Conservation (phyloP, 192 early-diverging fungal species). For the Entomortierella beljakovae region DNA sequence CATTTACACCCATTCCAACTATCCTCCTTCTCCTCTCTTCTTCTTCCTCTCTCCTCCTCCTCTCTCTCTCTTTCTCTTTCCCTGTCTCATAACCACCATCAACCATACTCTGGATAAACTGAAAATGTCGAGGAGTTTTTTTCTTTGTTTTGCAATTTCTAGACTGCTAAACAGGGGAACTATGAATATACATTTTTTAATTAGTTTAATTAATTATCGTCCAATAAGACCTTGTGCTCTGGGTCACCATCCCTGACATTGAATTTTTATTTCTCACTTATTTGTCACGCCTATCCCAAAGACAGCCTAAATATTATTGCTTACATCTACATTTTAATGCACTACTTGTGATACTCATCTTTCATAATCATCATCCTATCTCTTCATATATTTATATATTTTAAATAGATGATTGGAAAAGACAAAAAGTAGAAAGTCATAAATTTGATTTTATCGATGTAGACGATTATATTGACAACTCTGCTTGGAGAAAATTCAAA, state of each 20-base stretch:
- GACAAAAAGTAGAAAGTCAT: conserved; percentile 82
- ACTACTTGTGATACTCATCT: too few relatives aligned
- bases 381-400: too few relatives aligned
- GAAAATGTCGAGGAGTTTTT: background rate
- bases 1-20: background rate
- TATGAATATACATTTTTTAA: too few relatives aligned
- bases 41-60: background rate
- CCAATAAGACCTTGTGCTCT: too few relatives aligned
- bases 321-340: too few relatives aligned
- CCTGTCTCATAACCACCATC: background rate
- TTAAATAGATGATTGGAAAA: conserved; percentile 73
- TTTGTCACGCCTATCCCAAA: too few relatives aligned
- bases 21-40: conserved; percentile 1
- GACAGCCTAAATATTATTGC: too few relatives aligned
- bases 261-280: too few relatives aligned
- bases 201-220: too few relatives aligned
- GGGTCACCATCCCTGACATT: too few relatives aligned
- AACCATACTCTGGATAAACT: background rate
- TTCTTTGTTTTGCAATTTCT: background rate
- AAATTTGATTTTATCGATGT: conserved; percentile 91
- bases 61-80: background rate
- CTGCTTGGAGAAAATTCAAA: conserved; percentile 53
- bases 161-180: too few relatives aligned
- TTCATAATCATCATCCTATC: too few relatives aligned
- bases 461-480: conserved; percentile 71